Conservation (phyloP, 1,139 yeast genomes). For the Scheffersomyces stambukii region DNA sequence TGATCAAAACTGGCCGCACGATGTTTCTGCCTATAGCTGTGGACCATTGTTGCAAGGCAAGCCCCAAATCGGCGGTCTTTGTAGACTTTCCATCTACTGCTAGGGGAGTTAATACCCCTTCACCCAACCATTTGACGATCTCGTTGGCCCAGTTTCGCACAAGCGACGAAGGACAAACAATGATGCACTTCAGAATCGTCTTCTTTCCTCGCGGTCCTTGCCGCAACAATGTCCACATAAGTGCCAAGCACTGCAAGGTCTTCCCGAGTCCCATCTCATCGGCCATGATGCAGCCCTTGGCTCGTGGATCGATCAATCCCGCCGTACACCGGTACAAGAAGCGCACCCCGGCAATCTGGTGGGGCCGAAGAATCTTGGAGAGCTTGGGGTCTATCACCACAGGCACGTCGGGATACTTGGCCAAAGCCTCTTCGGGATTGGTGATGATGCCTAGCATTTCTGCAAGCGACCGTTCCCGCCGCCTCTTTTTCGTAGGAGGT, state of each 20-base stretch:
- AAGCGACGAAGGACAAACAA: constrained; percentile 92
- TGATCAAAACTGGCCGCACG: constrained; percentile 88
- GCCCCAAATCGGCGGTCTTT: constrained; percentile 61
- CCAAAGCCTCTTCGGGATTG: constrained; percentile 44
- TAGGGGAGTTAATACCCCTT: constrained; percentile 79
- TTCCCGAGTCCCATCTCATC: constrained; percentile 99
- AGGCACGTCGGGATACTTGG: constrained; percentile 77
- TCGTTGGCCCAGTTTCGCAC: constrained; percentile 99
- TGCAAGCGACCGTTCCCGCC: constrained; percentile 61
- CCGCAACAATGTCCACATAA: constrained; percentile 88
- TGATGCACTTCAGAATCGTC: constrained; percentile 84
- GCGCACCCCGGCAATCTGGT: constrained; percentile 93
- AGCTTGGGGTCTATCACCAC: constrained; percentile 93
- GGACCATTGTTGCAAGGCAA: constrained; percentile 81
- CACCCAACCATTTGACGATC: constrained; percentile 92
- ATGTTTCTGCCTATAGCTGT: constrained; percentile 82
- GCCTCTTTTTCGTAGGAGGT: constrained; percentile 13
- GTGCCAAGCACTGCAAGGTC: constrained; percentile 86
- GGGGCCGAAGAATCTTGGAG: constrained; percentile 85
- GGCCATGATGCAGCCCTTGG: constrained; percentile 98
- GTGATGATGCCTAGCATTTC: constrained; percentile 75
- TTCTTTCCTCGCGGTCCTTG: constrained; percentile 89
- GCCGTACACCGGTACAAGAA: constrained; percentile 87
- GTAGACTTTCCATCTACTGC: constrained; percentile 90
- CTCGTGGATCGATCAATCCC: constrained; percentile 80